These are phyloP conservation scores for Syzygium grande DNA, from an alignment of 345 rosid species.

Conservation along the genomic window DNA sequence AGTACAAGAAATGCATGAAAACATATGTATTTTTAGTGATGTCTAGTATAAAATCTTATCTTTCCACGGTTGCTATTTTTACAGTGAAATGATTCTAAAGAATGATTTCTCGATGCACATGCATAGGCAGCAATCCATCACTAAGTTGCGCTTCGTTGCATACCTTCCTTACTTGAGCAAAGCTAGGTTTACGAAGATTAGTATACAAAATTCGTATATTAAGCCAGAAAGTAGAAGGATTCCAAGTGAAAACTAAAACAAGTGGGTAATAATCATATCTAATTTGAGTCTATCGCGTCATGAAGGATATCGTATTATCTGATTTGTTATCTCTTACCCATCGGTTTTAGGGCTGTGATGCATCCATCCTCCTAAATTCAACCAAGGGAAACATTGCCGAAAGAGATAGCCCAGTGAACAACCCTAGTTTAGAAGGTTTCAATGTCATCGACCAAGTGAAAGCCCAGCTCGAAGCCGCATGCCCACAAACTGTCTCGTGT, in stretches of 20 bases:
- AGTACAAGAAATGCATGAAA: background rate
- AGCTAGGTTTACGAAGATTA: background rate
- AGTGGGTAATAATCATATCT: background rate
- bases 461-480: constrained; percentile 21
- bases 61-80: background rate
- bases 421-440: constrained; percentile 14
- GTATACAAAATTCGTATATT: background rate
- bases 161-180: background rate
- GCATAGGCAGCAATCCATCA: background rate
- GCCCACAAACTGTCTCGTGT: constrained; percentile 34
- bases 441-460: constrained; percentile 37
- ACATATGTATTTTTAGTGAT: background rate
- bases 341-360: constrained; percentile 36
- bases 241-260: background rate
- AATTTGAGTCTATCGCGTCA: background rate
- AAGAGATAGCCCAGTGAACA: constrained; percentile 8
- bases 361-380: constrained; percentile 27
- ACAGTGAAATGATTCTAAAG: no score
- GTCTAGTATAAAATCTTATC: background rate
- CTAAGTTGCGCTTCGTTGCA: background rate
- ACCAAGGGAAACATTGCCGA: constrained; percentile 16
- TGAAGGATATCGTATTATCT: background rate
- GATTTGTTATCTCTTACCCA: background rate
- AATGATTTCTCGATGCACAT: background rate
- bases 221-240: background rate